A percentile compares a stretch with the other conserved stretches of the same genome.
phyloP scores from a whole-genome alignment of 257 asterid species.

The Nicotiana tomentosiformis region DNA sequence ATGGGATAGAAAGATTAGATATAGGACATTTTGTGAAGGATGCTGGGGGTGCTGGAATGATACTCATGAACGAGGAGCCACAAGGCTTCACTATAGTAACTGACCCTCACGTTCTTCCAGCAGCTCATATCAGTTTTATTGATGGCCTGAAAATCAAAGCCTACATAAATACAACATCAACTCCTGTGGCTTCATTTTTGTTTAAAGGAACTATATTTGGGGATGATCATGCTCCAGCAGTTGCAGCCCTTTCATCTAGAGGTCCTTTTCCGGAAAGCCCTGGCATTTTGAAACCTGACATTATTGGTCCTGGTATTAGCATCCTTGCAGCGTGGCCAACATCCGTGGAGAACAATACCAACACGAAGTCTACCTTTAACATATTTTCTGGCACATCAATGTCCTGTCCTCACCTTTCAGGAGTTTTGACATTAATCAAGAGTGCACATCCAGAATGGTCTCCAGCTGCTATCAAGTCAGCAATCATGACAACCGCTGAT shows the following conservation, averaged over 20 bases:
- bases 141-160: constrained; percentile 25
- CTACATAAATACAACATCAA: constrained; percentile 16
- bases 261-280: constrained; percentile 28
- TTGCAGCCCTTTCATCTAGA: constrained; percentile 28
- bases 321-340: constrained; percentile 30
- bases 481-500: constrained; percentile 30
- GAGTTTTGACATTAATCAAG: constrained; percentile 27
- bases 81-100: constrained; percentile 10
- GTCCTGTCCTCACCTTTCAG: constrained; percentile 38
- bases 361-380: constrained; percentile 11
- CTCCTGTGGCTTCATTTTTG: constrained; percentile 13
- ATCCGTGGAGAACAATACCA: neutral
- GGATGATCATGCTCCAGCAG: constrained; percentile 15
- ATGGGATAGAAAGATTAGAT: neutral
- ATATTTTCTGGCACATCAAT: constrained; percentile 31
- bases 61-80: constrained; percentile 15
- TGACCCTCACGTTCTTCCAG: constrained; percentile 27
- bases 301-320: constrained; percentile 28
- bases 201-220: constrained; percentile 31
- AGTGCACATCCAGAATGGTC: constrained; percentile 32
- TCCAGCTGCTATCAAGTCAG: constrained; percentile 30
- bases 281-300: constrained; percentile 29
- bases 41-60: constrained; percentile 36
- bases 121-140: constrained; percentile 15
- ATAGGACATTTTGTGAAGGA: constrained; percentile 26